These are phyloP conservation scores for Helianthus tuberosus DNA, from an alignment of 129 eudicot species.

Conservation along the genomic window DNA sequence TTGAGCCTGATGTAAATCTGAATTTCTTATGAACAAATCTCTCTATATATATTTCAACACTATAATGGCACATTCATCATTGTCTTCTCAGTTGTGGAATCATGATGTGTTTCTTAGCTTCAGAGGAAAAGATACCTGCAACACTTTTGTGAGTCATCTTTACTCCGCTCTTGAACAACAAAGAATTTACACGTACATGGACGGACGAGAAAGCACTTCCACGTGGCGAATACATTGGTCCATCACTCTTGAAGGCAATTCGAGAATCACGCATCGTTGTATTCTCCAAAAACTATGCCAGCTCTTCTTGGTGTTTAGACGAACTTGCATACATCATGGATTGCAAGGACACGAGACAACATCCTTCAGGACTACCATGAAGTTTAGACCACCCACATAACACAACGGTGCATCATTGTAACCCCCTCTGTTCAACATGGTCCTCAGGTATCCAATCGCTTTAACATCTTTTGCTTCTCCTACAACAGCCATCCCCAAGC, in stretches of 20 bases:
- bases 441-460: too few species aligned
- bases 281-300: neutral
- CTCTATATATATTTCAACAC: neutral
- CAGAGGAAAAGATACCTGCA: slow-evolving; percentile 13
- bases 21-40: too few species aligned
- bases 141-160: slow-evolving; percentile 6
- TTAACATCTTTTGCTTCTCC: too few species aligned
- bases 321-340: slow-evolving; percentile 3
- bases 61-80: slow-evolving; percentile 1
- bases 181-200: slow-evolving; percentile 7
- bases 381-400: too few species aligned
- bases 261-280: neutral
- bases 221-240: neutral
- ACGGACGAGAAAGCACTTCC: neutral
- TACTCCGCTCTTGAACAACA: neutral
- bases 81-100: neutral
- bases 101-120: slow-evolving; percentile 11
- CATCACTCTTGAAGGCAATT: neutral
- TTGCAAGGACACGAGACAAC: neutral
- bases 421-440: too few species aligned
- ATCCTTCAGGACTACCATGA: too few species aligned
- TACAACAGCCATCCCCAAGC: too few species aligned
- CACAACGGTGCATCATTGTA: too few species aligned
- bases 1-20: too few species aligned
- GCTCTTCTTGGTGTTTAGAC: slow-evolving; percentile 14